These are phyloP conservation scores for Teratosphaeria epicoccoides DNA, from an alignment of 2,329 filamentous ascomycete species.

Conservation along the genomic window DNA sequence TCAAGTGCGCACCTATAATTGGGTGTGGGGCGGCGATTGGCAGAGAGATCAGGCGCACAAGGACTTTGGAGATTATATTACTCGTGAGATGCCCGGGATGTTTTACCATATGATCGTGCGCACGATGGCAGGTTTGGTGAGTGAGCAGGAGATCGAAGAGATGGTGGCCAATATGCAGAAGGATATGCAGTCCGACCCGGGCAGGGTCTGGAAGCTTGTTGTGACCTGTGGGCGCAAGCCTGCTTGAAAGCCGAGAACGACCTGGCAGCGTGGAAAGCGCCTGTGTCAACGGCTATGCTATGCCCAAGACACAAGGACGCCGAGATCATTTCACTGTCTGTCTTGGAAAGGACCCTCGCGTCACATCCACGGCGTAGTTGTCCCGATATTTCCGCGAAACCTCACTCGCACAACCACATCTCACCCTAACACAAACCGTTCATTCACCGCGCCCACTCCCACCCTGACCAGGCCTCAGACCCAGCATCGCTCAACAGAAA, in stretches of 20 bases:
- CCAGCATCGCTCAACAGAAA: too few species aligned
- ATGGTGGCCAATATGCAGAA: constrained; percentile 1
- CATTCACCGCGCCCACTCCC: too few species aligned
- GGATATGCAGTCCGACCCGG: constrained; percentile 1
- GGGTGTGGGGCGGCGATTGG: constrained; percentile 8
- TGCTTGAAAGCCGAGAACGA: not conserved
- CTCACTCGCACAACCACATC: too few species aligned
- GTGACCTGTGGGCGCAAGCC: constrained; percentile 4
- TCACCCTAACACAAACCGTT: too few species aligned
- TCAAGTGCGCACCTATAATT: constrained; percentile 9
- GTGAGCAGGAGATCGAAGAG: not conserved
- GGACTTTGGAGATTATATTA: constrained; percentile 2
- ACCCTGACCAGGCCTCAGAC: too few species aligned
- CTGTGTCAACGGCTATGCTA: not conserved
- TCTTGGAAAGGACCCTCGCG: too few species aligned
- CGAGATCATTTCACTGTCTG: too few species aligned
- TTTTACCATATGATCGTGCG: constrained; percentile 2
- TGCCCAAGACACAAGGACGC: too few species aligned
- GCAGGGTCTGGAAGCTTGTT: constrained; percentile 2
- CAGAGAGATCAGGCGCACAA: not conserved
- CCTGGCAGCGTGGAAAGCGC: too few species aligned
- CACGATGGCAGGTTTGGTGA: not conserved
- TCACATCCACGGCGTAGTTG: too few species aligned
- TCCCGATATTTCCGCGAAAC: too few species aligned
- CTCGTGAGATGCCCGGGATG: not conserved